phyloP scores from a whole-genome alignment of 164 flowering plant genomes.

The Pachysandra terminalis region DNA sequence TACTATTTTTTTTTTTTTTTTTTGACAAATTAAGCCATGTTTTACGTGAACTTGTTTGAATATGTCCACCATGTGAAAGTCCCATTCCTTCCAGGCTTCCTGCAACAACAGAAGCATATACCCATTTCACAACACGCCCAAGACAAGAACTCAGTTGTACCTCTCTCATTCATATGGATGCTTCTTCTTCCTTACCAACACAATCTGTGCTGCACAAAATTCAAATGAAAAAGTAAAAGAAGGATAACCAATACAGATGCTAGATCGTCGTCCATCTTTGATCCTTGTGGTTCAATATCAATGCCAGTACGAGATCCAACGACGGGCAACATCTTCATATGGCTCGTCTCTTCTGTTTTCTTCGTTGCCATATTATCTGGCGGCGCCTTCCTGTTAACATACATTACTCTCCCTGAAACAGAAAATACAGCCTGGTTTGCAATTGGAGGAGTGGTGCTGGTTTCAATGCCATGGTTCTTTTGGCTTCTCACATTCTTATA shows the following conservation, averaged over 20 bases:
- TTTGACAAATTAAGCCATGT: neutral
- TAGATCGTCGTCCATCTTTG: neutral
- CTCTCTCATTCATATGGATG: slow-evolving; percentile 2
- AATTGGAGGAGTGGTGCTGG: slow-evolving; percentile 30
- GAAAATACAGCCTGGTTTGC: slow-evolving; percentile 25
- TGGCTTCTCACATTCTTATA: slow-evolving; percentile 38
- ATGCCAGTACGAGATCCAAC: slow-evolving; percentile 34
- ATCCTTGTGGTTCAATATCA: neutral
- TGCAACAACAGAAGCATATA: slow-evolving; percentile 2
- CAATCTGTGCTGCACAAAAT: neutral
- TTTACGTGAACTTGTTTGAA: slow-evolving; percentile 14
- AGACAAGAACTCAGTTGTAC: neutral
- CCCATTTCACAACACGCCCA: neutral
- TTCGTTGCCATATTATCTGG: slow-evolving; percentile 24
- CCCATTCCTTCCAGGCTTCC: neutral
- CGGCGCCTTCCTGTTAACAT: slow-evolving; percentile 26
- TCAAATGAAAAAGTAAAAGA: slow-evolving; percentile 11
- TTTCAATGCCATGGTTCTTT: slow-evolving; percentile 48
- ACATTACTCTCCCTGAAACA: slow-evolving; percentile 26
- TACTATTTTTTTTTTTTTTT: too few species aligned
- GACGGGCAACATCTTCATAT: slow-evolving; percentile 27
- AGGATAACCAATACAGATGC: slow-evolving; percentile 12
- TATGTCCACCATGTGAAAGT: slow-evolving; percentile 12
- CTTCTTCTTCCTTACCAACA: slow-evolving; percentile 1
- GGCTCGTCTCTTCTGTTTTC: slow-evolving; percentile 25